These are phyloP conservation scores for Colletotrichum sp. DNA, from an alignment of 2,329 filamentous ascomycete genomes.

Conservation along the genomic window DNA sequence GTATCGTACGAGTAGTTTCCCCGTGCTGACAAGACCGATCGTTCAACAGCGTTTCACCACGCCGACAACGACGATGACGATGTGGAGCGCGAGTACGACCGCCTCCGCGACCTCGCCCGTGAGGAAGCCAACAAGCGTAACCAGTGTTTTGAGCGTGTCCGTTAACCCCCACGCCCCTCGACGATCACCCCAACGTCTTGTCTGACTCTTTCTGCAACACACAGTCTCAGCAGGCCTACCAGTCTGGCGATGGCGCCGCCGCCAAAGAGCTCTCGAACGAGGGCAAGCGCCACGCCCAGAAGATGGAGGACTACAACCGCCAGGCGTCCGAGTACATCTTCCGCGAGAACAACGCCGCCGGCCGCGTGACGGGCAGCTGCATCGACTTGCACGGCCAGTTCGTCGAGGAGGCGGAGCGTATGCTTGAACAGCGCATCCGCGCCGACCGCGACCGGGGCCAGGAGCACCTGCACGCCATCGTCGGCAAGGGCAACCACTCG, in stretches of 20 bases:
- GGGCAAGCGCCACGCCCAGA: constrained; percentile 81
- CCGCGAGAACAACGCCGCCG: constrained; percentile 86
- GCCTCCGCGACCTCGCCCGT: constrained; percentile 82
- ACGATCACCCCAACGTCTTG: neutral
- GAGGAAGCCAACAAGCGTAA: constrained; percentile 80
- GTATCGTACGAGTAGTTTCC: neutral
- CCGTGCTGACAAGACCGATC: neutral
- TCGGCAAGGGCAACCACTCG: constrained; percentile 93
- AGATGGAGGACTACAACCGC: constrained; percentile 88
- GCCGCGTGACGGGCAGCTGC: constrained; percentile 77
- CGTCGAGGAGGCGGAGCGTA: constrained; percentile 92
- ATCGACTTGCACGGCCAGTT: constrained; percentile 96
- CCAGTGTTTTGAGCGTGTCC: constrained; percentile 76
- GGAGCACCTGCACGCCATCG: constrained; percentile 89
- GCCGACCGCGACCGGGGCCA: constrained; percentile 77
- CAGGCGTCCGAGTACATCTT: constrained; percentile 96
- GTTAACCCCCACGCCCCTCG: constrained; percentile 24
- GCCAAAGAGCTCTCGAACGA: constrained; percentile 86
- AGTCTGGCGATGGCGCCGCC: constrained; percentile 78
- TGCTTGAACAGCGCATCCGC: constrained; percentile 84
- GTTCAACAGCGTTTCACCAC: constrained; percentile 75
- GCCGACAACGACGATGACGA: constrained; percentile 65
- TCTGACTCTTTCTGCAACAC: neutral
- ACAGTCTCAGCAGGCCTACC: constrained; percentile 81
- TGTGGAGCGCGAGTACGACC: constrained; percentile 88